Base-by-base conservation (phyloP, 2,329 filamentous ascomycete genomes). In the Ophiostoma australiae region DNA sequence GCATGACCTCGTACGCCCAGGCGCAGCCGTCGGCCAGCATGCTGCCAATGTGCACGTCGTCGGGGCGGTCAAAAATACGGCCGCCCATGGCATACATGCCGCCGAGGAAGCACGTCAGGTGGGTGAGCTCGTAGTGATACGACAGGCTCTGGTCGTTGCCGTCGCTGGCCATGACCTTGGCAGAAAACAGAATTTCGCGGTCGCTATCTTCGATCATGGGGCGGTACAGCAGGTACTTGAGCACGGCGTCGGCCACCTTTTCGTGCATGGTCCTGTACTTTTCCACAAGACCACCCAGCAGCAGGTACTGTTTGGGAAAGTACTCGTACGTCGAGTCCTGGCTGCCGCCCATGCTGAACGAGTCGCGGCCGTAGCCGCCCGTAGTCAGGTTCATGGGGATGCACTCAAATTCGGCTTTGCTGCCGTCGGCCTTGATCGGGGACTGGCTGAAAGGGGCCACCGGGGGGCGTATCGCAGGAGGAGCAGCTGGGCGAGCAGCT, bases 241-340 rank as follows among this genome's bases (percentile, higher is more conserved):
- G 90, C 48, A 90, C 87, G 0, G 88, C 88, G 5, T 90, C 86
- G 39, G 90, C 86, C 4, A 88, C 86, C 71, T 86, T 86, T 72
- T 90, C 84, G 77, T 96, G 93, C 80, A 97, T 86, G 27, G 84
- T 85, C 73, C 85, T 83, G 78, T 96, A 96, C 77, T 93, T 91
- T 39, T 84, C 81, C 73, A 90, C 87, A 1, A 89, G 83, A 0
- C 93, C 93, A 71, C 92, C 91, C 1, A 97, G 85, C 5, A 97
- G 85, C 15, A 95, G 81, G 76, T 90, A 91, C 81, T 94, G 82
- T 77, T 90, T 91, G 71, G 88, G 84, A 74, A 90, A 89, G 76
- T 91, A 91, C 73, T 91, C 89, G 74, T 91, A 91, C 0, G 88
- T 85, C n/a, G 89, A 91, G 76, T 91, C 89, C 76, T 90, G 86